Conservation (phyloP, 2,329 filamentous ascomycete species). For the Nakataea oryzae region DNA sequence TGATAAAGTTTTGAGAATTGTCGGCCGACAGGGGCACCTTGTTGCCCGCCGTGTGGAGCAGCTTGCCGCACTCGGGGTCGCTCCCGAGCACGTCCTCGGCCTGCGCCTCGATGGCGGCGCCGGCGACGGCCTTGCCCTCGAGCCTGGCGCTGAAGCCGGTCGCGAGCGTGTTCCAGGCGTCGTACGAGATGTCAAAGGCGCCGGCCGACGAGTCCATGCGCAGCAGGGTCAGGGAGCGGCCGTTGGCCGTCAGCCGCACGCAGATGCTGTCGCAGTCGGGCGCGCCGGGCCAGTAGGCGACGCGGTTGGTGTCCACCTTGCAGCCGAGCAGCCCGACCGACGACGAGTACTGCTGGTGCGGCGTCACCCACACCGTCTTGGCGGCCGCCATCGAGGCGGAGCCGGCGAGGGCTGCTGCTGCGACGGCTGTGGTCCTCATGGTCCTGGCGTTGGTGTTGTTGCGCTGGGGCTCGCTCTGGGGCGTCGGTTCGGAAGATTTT, state of each 20-base stretch:
- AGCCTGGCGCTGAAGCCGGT: slow-evolving; percentile 34
- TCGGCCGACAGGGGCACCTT: slow-evolving; percentile 27
- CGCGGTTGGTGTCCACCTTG: slow-evolving; percentile 47
- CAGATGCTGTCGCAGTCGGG: slow-evolving; percentile 45
- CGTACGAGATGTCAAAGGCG: slow-evolving; percentile 48
- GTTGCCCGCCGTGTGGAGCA: slow-evolving; percentile 24
- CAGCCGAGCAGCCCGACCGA: slow-evolving; percentile 47
- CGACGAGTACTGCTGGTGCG: slow-evolving; percentile 45
- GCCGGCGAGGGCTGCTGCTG: neutral
- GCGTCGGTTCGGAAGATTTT: neutral
- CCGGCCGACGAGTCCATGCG: slow-evolving; percentile 43
- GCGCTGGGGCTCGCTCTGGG: neutral
- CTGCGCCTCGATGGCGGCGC: slow-evolving; percentile 37
- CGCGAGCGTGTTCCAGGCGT: slow-evolving; percentile 46
- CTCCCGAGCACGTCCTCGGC: slow-evolving; percentile 30
- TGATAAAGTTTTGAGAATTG: slow-evolving; percentile 43
- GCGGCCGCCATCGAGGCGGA: slow-evolving; percentile 4
- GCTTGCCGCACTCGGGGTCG: slow-evolving; percentile 27
- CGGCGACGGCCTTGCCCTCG: slow-evolving; percentile 28
- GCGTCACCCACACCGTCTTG: slow-evolving; percentile 29
- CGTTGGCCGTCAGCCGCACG: slow-evolving; percentile 36
- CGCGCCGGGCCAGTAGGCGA: slow-evolving; percentile 45
- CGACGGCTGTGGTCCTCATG: neutral
- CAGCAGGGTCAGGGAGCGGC: slow-evolving; percentile 43
- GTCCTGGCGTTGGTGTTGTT: neutral